Percentiles rank a stretch among this genome's conserved stretches.
phyloP scores from a whole-genome alignment of 164 flowering plant species.

The Liquidambar formosana region DNA sequence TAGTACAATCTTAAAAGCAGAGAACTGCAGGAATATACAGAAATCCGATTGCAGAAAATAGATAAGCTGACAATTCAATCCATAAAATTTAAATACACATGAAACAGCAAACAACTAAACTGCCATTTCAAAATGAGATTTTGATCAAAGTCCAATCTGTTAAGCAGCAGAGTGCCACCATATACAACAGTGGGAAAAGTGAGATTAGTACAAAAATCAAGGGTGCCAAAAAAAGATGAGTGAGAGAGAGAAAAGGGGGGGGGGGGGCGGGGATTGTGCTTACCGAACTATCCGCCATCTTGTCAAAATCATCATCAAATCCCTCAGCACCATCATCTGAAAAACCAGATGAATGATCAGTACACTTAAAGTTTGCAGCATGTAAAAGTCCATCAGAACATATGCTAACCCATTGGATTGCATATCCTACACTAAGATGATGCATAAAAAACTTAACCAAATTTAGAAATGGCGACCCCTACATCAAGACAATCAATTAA shows the following conservation, averaged over 20 bases:
- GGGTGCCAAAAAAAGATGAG: background rate
- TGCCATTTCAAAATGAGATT: too few species aligned
- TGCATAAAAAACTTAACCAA: background rate
- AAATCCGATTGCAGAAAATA: too few species aligned
- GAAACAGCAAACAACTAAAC: too few species aligned
- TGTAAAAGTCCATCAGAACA: background rate
- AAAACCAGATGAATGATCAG: constrained; percentile 15
- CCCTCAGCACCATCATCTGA: constrained; percentile 63
- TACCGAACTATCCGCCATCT: constrained; percentile 72
- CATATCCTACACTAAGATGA: background rate
- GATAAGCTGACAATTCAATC: too few species aligned
- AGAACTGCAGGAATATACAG: too few species aligned
- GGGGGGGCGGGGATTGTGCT: too few species aligned
- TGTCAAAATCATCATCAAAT: constrained; percentile 90
- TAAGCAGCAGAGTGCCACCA: background rate
- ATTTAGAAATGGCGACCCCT: background rate
- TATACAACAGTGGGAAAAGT: background rate
- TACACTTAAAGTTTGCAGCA: background rate
- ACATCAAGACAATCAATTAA: background rate
- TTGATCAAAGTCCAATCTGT: too few species aligned
- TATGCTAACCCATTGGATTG: too few species aligned
- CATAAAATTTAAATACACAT: too few species aligned
- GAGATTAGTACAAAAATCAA: background rate
- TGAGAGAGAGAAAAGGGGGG: background rate
- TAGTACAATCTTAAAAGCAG: too few species aligned